phyloP scores from a whole-genome alignment of 495 filamentous ascomycete genomes.

The Aspergillus asperescens region DNA sequence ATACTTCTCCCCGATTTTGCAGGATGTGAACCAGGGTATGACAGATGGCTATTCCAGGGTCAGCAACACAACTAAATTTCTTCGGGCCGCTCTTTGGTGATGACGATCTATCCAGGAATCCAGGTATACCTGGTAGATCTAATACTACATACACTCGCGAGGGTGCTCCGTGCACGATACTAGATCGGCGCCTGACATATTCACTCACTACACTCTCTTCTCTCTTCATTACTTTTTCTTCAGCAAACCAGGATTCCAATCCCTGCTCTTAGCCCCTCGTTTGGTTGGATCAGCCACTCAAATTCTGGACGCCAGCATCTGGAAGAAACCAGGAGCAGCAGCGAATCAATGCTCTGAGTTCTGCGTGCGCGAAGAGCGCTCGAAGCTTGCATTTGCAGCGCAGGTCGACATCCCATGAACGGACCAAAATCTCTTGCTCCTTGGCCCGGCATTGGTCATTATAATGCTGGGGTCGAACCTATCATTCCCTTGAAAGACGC shows the following conservation, averaged over 20 bases:
- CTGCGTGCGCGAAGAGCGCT: not conserved
- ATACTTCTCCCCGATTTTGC: not conserved
- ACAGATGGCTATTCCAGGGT: not conserved
- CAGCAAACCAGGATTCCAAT: not conserved
- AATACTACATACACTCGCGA: not conserved
- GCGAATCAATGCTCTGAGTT: not conserved
- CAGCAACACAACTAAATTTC: not conserved
- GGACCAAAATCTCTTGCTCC: not conserved
- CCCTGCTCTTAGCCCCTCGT: slow-evolving; percentile 7
- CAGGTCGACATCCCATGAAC: not conserved
- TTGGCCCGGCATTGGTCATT: slow-evolving; percentile 1
- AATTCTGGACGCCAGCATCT: not conserved
- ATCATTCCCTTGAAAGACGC: not conserved
- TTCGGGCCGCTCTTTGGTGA: not conserved
- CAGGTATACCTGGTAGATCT: not conserved
- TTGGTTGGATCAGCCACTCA: slow-evolving; percentile 1
- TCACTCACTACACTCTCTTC: not conserved
- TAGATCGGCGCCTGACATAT: not conserved
- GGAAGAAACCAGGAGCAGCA: not conserved
- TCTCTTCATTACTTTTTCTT: slow-evolving; percentile 6
- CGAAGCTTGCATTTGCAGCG: not conserved
- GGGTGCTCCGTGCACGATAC: not conserved
- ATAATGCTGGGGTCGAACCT: not conserved
- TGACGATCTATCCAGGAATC: not conserved
- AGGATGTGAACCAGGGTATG: not conserved